phyloP scores from a whole-genome alignment of 768 basidiomycete genomes.

The Boletus speciosus region DNA sequence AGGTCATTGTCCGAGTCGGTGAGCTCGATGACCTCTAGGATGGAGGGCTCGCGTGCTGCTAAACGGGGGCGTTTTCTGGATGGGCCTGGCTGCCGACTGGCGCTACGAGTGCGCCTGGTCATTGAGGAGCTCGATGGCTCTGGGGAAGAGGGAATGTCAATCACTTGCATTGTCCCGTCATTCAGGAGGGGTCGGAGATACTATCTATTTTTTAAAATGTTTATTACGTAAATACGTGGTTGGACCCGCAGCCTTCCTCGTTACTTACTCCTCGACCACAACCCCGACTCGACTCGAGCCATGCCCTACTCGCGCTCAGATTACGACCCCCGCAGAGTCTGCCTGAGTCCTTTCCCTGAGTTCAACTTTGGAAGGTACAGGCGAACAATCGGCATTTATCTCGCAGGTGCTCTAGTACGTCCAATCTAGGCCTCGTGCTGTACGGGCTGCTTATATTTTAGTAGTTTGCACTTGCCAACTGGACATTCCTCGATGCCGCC shows the following conservation, averaged over 20 bases:
- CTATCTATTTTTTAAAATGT: background rate
- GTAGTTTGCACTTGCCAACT: constrained; percentile 92
- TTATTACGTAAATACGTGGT: constrained; percentile 19
- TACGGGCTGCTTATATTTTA: background rate
- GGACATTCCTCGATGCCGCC: constrained; percentile 92
- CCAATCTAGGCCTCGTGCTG: background rate
- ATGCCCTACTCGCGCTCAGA: constrained; percentile 61
- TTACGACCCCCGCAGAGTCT: constrained; percentile 87
- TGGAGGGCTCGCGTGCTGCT: constrained; percentile 2
- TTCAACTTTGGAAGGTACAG: constrained; percentile 72
- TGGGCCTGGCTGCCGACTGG: constrained; percentile 19
- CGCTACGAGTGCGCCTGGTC: constrained; percentile 16
- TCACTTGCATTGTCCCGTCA: constrained; percentile 20
- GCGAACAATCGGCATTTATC: constrained; percentile 82
- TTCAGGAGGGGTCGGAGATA: background rate
- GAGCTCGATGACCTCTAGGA: constrained; percentile 44
- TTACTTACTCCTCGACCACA: background rate
- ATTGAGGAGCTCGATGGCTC: constrained; percentile 12
- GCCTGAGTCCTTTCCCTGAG: constrained; percentile 82
- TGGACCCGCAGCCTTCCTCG: background rate
- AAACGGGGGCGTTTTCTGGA: constrained; percentile 14
- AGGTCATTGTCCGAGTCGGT: constrained; percentile 48
- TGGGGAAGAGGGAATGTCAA: constrained; percentile 28
- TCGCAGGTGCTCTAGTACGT: constrained; percentile 88
- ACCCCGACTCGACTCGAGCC: background rate